Evolutionary conservation across 768 basidiomycete species (phyloP).

Genomic region (Suillus alpinus): DNA sequence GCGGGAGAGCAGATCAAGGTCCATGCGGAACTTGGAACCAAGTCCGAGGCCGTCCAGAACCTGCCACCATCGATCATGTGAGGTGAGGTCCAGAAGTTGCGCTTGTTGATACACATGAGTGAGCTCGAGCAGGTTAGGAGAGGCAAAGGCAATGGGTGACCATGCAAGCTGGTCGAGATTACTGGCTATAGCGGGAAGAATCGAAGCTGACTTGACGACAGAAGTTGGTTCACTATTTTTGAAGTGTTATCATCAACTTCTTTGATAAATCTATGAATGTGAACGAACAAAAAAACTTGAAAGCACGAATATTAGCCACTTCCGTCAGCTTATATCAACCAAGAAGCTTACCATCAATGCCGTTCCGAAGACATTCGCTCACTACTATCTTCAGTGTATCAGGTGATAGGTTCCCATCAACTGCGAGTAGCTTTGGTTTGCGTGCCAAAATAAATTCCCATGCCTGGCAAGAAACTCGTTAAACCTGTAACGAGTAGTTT

Average conservation of each 20-base stretch:
- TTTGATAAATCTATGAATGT: background rate
- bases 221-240: constrained; percentile 85
- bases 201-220: constrained; percentile 67
- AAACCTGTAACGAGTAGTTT: background rate
- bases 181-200: constrained; percentile 61
- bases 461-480: background rate
- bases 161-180: constrained; percentile 29
- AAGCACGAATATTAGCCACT: constrained; percentile 5
- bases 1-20: constrained; percentile 60
- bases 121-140: constrained; percentile 87
- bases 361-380: constrained; percentile 42
- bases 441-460: constrained; percentile 24
- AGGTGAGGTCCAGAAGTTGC: constrained; percentile 47
- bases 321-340: background rate
- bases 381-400: constrained; percentile 52
- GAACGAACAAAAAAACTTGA: constrained; percentile 73
- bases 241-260: background rate
- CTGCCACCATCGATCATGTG: constrained; percentile 62
- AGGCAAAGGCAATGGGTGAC: constrained; percentile 64
- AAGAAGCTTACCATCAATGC: constrained; percentile 51
- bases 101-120: constrained; percentile 52
- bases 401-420: constrained; percentile 75
- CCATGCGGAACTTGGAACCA: constrained; percentile 62
- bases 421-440: constrained; percentile 56
- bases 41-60: constrained; percentile 62